These are phyloP conservation scores for Cercospora sp. DNA, from an alignment of 2,329 filamentous ascomycete species.

Conservation along the genomic window DNA sequence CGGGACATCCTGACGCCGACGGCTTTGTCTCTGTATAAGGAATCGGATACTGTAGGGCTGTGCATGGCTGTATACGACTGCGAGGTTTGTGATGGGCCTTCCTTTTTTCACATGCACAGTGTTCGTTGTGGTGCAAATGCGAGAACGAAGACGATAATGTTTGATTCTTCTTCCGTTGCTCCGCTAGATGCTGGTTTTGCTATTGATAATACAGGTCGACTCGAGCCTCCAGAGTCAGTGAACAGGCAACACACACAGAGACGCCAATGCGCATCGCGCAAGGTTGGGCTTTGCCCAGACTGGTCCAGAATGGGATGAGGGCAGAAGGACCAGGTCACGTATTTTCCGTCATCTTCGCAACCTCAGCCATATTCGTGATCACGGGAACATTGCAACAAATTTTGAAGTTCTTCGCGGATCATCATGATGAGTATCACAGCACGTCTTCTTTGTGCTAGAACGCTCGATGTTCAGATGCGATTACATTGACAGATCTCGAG, in stretches of 20 bases:
- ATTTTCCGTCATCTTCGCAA: background rate
- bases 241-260: background rate
- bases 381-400: no score
- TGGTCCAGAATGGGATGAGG: background rate
- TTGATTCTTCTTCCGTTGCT: background rate
- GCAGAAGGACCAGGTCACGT: background rate
- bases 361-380: no score
- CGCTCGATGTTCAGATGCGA: no score
- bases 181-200: background rate
- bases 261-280: no score
- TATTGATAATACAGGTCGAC: background rate
- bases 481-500: no score
- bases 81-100: background rate
- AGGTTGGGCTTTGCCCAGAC: background rate
- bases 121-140: background rate
- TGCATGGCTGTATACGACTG: background rate
- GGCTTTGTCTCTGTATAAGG: background rate
- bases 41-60: background rate
- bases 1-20: background rate
- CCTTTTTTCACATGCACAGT: background rate
- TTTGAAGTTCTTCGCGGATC: no score
- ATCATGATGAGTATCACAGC: no score
- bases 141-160: background rate
- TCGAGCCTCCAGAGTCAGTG: background rate
- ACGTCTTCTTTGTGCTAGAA: no score